Conservation (phyloP, 2,329 filamentous ascomycete genomes). For the Ascochyta fabae region DNA sequence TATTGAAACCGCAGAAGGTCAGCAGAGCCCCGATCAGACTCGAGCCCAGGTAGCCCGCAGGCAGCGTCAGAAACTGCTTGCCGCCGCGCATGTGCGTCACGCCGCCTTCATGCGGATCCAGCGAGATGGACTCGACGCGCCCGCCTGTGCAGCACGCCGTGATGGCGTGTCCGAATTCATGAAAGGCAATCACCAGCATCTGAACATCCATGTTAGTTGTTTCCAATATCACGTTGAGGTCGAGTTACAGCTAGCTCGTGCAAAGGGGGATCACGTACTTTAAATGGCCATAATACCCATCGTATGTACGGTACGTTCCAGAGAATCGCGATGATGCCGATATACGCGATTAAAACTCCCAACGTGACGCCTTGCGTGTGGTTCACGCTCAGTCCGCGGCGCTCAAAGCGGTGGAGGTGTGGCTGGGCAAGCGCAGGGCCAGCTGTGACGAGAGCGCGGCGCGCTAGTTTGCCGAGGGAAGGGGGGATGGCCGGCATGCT, state of each 20-base stretch:
- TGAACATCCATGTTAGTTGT: constrained; percentile 36
- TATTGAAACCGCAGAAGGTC: constrained; percentile 82
- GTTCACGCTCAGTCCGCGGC: constrained; percentile 66
- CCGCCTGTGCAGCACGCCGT: constrained; percentile 76
- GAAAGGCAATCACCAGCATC: constrained; percentile 85
- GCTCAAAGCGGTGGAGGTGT: constrained; percentile 52
- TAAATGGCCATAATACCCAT: constrained; percentile 80
- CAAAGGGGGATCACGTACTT: constrained; percentile 56
- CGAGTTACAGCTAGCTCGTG: no score
- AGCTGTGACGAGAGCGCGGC: constrained; percentile 34
- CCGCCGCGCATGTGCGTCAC: constrained; percentile 80
- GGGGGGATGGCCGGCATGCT: constrained; percentile 34
- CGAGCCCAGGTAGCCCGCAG: constrained; percentile 79
- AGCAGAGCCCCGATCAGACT: constrained; percentile 78
- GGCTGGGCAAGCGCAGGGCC: constrained; percentile 38
- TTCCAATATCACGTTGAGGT: neutral
- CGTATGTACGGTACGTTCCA: constrained; percentile 83
- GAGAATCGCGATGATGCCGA: constrained; percentile 75
- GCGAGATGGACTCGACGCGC: constrained; percentile 73
- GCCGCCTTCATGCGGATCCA: constrained; percentile 78
- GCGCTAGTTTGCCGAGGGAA: constrained; percentile 33
- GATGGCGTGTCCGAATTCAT: constrained; percentile 79
- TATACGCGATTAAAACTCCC: constrained; percentile 73
- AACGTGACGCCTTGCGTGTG: constrained; percentile 74
- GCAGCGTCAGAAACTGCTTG: constrained; percentile 72